A percentile compares a stretch with the other conserved stretches of the same genome.
Conservation (phyloP, 768 basidiomycete genomes). For the Leucosporidium creatinivorum region DNA sequence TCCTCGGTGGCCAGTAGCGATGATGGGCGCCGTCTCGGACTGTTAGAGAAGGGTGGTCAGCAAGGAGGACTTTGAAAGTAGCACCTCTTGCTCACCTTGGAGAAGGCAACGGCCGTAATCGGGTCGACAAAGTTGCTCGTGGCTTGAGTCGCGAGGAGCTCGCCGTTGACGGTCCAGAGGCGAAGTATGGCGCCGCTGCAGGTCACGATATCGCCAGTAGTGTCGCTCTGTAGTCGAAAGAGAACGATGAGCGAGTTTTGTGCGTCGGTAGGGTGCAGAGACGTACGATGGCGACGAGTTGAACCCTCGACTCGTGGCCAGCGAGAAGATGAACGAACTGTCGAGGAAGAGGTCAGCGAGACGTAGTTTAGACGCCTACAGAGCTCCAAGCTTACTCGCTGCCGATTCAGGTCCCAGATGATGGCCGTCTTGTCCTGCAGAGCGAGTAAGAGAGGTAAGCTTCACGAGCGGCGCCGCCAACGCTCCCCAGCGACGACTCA, state of each 20-base stretch:
- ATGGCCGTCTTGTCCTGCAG: not conserved
- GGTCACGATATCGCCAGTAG: conserved; percentile 9
- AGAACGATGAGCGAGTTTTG: no score
- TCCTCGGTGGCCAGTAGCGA: not conserved
- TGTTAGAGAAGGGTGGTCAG: not conserved
- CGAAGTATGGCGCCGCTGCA: not conserved
- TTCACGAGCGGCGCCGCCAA: not conserved
- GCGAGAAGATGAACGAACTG: conserved; percentile 3
- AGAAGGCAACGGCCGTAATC: not conserved
- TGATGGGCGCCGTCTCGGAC: conserved; percentile 4
- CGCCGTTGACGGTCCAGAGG: conserved; percentile 8
- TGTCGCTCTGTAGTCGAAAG: not conserved
- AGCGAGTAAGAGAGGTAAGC: not conserved
- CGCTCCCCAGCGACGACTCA: not conserved
- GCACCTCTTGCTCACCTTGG: not conserved
- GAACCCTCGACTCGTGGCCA: not conserved
- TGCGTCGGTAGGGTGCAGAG: no score
- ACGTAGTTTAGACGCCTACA: not conserved
- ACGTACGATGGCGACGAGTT: conserved; percentile 5
- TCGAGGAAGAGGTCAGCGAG: not conserved
- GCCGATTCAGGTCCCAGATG: conserved; percentile 12
- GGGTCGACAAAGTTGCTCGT: not conserved
- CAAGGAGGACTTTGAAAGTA: not conserved
- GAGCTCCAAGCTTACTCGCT: not conserved
- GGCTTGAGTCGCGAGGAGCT: not conserved